phyloP scores from a whole-genome alignment of 2,329 filamentous ascomycete genomes.

The Phoma sp. region DNA sequence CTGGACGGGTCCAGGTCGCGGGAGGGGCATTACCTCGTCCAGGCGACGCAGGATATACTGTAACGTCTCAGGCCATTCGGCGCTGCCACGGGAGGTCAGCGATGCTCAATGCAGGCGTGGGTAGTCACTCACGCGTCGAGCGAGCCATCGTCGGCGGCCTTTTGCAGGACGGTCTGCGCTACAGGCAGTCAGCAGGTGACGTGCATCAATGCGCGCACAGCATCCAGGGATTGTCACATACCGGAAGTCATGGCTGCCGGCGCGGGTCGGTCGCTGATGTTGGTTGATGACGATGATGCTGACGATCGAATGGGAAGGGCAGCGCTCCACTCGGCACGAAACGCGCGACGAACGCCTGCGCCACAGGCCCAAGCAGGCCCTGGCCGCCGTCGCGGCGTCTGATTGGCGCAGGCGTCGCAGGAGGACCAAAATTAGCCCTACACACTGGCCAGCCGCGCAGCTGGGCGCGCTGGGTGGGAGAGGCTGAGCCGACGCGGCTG shows the following conservation, averaged over 20 bases:
- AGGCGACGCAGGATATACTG: constrained; percentile 71
- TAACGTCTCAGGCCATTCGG: constrained; percentile 73
- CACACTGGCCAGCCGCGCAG: not conserved
- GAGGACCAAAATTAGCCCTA: constrained; percentile 7
- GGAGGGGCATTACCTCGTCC: constrained; percentile 62
- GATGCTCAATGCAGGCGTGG: not conserved
- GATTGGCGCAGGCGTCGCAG: not conserved
- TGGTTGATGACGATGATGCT: constrained; percentile 6
- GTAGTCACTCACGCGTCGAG: constrained; percentile 62
- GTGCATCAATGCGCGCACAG: not conserved
- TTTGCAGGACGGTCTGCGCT: constrained; percentile 61
- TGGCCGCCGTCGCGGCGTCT: not conserved
- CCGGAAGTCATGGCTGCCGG: constrained; percentile 21
- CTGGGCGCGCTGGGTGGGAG: constrained; percentile 1
- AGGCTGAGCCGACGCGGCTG: constrained; percentile 13
- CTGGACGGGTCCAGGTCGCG: not conserved
- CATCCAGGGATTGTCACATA: not conserved
- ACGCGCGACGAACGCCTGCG: constrained; percentile 5
- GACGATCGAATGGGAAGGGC: constrained; percentile 5
- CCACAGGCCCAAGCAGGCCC: constrained; percentile 13
- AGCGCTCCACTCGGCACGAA: constrained; percentile 2
- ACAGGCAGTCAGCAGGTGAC: constrained; percentile 28
- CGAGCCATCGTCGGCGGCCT: constrained; percentile 64
- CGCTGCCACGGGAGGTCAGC: constrained; percentile 55
- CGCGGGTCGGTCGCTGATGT: constrained; percentile 1